Evolutionary conservation across 176 grass and related monocot genomes (phyloP), one percentile per base, ranked within the genome.

Genomic region (Triticum dicoccoides): DNA sequence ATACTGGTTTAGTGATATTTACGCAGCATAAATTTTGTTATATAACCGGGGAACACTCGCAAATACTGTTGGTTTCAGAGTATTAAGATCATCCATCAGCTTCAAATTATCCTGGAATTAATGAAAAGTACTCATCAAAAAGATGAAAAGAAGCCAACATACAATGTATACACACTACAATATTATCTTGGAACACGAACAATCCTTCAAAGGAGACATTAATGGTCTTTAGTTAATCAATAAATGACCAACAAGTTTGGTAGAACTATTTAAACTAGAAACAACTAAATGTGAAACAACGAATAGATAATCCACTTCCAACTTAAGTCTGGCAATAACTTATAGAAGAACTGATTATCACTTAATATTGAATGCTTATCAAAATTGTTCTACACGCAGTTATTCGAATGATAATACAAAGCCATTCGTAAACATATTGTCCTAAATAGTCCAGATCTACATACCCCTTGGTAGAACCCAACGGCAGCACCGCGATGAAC

Each of bases 21-120:
- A 98, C 95, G 89, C 93, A 63, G 93, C 87, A 93, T 98, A 98
- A 78, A 98, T 95, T 90, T 84, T 85, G 88, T 95, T 98, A 74
- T 91, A 98, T 64, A 92, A 89, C 61, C 93, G 89, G 77, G 95
- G 95, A 62, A 98, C 93, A 51, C 95, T 95, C 65, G 89, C 25
- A 11, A 95, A 98, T 75, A 98, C 35, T 75, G 95, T 98, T 74
- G 95, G 95, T 64, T 93, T 93, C 81, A 98, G 86, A 89, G 62
- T 81, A 86, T 87, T 91, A 74, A 98, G 83, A 90, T 98, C 95
- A 59, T 98, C 95, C 89, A 98, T 98, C 83, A 98, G 78, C 82
- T 98, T 98, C 87, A 98, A 87, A 81, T 90, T 98, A 90, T 98
- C 95, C 95, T 98, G 92, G 17, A 83, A 85, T 75, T 69, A 78